phyloP scores from a whole-genome alignment of 2,329 filamentous ascomycete genomes.

The Pseudopyricularia javanii region DNA sequence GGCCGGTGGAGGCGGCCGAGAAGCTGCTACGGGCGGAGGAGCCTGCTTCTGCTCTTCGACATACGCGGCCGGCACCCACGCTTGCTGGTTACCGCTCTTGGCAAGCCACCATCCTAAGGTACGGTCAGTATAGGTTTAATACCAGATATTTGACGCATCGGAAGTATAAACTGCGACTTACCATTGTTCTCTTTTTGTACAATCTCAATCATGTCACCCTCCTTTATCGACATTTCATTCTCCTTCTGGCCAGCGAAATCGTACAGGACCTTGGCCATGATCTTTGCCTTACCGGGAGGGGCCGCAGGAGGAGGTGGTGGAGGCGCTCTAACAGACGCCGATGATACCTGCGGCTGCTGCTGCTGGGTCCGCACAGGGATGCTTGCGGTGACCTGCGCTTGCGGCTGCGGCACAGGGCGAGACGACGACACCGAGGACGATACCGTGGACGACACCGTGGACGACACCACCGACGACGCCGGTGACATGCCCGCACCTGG shows the following conservation, averaged over 20 bases:
- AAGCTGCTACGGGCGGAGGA: conserved; percentile 44
- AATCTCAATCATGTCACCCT: conserved; percentile 75
- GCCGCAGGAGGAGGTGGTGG: conserved; percentile 60
- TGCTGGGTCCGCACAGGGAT: conserved; percentile 37
- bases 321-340: conserved; percentile 37
- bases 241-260: conserved; percentile 77
- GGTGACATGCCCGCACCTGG: conserved; percentile 25
- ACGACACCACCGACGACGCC: conserved; percentile 6
- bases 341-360: conserved; percentile 33
- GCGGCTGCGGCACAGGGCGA: conserved; percentile 14
- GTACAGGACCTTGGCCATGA: conserved; percentile 82
- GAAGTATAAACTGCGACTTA: conserved; percentile 21
- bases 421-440: conserved; percentile 2
- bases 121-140: conserved; percentile 17
- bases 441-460: no score
- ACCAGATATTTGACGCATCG: background rate
- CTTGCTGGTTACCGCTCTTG: conserved; percentile 60
- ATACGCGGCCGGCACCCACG: conserved; percentile 90
- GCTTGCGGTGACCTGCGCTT: conserved; percentile 11
- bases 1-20: conserved; percentile 55
- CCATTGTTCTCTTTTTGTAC: conserved; percentile 93
- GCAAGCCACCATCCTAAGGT: conserved; percentile 85
- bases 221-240: conserved; percentile 72
- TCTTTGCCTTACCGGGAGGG: conserved; percentile 52
- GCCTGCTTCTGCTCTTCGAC: conserved; percentile 69